Base-by-base conservation (phyloP, 148 eudicot species). In the Beta vulgaris region DNA sequence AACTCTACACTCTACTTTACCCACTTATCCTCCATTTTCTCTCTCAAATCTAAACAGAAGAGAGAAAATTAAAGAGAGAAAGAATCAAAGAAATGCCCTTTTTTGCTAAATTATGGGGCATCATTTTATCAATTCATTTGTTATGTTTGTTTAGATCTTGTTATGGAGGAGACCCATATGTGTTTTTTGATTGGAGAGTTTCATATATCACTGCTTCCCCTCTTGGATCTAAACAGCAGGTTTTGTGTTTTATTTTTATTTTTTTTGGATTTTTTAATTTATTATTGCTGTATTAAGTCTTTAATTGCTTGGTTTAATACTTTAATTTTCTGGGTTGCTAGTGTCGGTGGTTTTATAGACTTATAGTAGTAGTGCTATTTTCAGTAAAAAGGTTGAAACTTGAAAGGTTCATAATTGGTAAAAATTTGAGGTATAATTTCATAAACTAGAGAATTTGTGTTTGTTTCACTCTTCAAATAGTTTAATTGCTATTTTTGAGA, bases 181-280 rank as follows among this genome's bases (percentile, higher is more conserved):
- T 90, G 10, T 92, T 32, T 80, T 90, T 76, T 83, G 99, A 95
- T 74, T 95, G 99, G 99, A 91, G 84, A 8, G 88, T 95, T 32
- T 90, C 96, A 4, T 95, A 92, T 77, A 44, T 83, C 63, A 82
- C 88, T 21, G 92, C 88, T 39, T 80, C 93, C 15, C 97, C 97
- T 54, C 99, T 95, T 68, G 99, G 99, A 18, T 81, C 85, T 44
- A 86, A 85, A 36, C 99, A 95, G 72, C 85, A 95, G 99, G 99
- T 93, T 74, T 42, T 76, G 59, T 64, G 76, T 72, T 19, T 25
- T 76, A 28, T 73, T 69, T 36, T 29, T 19, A 39, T 14, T 44
- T 32, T 13, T 59, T 9, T 37, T 28, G 23, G 28, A 13, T 13
- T 66, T 28, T 14, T 10, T 39, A 3, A 1, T 26, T 78, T 3